Percentiles rank a stretch among this genome's conserved stretches.
Conservation (phyloP, 371 early-diverging fungal species). For the Entomophthora muscae region DNA sequence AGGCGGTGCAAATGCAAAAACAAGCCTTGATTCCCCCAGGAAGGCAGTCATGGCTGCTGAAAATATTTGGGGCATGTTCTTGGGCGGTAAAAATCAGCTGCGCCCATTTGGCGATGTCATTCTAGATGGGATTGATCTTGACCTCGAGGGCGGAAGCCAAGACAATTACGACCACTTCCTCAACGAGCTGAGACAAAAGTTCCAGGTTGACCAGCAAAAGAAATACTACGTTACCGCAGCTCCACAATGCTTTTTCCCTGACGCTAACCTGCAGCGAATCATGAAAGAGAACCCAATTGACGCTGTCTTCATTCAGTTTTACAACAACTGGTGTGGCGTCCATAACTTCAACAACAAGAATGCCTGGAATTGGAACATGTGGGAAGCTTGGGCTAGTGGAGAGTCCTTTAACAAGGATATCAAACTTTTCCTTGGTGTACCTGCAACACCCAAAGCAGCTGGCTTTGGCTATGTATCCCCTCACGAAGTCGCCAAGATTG, state of each 20-base stretch:
- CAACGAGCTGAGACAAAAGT: constrained; percentile 25
- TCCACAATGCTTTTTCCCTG: constrained; percentile 54
- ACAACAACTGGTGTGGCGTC: constrained; percentile 42
- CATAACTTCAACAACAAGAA: constrained; percentile 16
- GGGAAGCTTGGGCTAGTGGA: constrained; percentile 35
- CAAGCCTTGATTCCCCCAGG: constrained; percentile 27
- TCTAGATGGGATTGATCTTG: constrained; percentile 51
- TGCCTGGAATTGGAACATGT: constrained; percentile 26
- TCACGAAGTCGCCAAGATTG: constrained; percentile 17
- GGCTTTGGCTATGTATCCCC: constrained; percentile 31
- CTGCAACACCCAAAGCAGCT: constrained; percentile 32
- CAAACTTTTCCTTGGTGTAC: constrained; percentile 35
- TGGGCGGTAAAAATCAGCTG: constrained; percentile 21
- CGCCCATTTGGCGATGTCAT: constrained; percentile 39
- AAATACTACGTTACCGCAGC: constrained; percentile 47
- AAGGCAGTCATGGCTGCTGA: constrained; percentile 32
- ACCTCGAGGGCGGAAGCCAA: constrained; percentile 41
- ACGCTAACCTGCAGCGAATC: constrained; percentile 12
- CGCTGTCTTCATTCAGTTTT: constrained; percentile 47
- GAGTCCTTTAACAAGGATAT: constrained; percentile 33
- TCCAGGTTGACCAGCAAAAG: constrained; percentile 16
- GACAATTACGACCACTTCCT: constrained; percentile 27
- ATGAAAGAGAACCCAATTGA: constrained; percentile 15
- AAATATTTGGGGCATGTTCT: constrained; percentile 38
- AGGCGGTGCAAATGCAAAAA: constrained; percentile 46